Percentiles rank a stretch among this genome's conserved stretches.
Evolutionary conservation across 2,329 filamentous ascomycete genomes (phyloP).

Genomic region (Didymella sp.): DNA sequence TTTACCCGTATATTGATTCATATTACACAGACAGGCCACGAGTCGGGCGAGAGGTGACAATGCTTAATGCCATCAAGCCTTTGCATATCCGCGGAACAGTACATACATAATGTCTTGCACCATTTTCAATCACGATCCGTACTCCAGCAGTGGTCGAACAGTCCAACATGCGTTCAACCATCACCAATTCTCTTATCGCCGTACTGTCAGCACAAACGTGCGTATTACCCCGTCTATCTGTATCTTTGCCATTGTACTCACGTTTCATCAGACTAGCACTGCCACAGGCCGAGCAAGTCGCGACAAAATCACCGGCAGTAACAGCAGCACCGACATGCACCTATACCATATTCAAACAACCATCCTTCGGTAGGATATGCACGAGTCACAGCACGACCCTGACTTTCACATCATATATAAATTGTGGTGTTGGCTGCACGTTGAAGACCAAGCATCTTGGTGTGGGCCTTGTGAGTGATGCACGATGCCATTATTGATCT

Average conservation of each 20-base stretch:
- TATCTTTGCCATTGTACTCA: not conserved
- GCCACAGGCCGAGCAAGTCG: not conserved
- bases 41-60: not conserved
- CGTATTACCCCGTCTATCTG: not conserved
- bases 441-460: slow-evolving; percentile 30
- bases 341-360: slow-evolving; percentile 24
- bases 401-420: slow-evolving; percentile 35
- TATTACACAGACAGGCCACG: not conserved
- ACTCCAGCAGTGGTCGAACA: not conserved
- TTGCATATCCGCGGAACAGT: not conserved
- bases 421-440: slow-evolving; percentile 36
- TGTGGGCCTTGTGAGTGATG: slow-evolving; percentile 33
- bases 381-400: slow-evolving; percentile 33
- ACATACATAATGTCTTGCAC: not conserved
- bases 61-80: slow-evolving; percentile 12
- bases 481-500: not conserved
- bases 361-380: slow-evolving; percentile 29
- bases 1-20: not conserved
- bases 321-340: slow-evolving; percentile 25
- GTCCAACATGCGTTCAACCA: not conserved
- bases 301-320: not conserved
- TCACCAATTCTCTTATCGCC: not conserved
- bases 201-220: slow-evolving; percentile 2
- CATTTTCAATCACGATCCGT: not conserved
- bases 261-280: not conserved